phyloP scores from a whole-genome alignment of 2,329 filamentous ascomycete genomes.

The Aureobasidium sp. region DNA sequence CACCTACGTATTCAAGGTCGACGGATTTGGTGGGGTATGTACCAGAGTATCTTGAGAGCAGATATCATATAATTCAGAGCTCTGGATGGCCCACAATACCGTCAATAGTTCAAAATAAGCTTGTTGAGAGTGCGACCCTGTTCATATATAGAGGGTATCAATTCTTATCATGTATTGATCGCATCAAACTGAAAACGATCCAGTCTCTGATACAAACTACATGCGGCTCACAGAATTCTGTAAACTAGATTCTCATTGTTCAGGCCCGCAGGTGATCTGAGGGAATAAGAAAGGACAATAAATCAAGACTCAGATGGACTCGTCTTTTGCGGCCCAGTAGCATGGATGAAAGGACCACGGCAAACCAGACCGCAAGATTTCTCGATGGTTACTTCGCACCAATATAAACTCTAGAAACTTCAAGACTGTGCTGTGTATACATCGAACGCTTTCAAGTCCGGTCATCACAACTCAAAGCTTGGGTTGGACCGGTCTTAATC shows the following conservation, averaged over 20 bases:
- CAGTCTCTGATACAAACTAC: background rate
- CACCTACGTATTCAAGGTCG: no score
- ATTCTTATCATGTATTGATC: no score
- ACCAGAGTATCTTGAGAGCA: background rate
- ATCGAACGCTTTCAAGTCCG: background rate
- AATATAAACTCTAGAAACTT: background rate
- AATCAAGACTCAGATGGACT: no score
- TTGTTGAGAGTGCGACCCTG: background rate
- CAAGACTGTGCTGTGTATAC: background rate
- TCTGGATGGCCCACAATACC: background rate
- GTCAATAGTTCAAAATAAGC: background rate
- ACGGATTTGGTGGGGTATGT: background rate
- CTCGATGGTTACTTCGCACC: no score
- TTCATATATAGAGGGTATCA: background rate
- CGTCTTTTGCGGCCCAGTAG: no score
- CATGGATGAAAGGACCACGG: no score
- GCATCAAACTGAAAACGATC: background rate
- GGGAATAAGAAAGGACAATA: no score
- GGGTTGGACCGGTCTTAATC: background rate
- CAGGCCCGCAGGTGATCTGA: no score
- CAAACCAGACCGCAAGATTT: no score
- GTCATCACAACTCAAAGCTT: background rate
- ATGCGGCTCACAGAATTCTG: no score
- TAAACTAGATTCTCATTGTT: no score
- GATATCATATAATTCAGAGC: background rate